Conservation (phyloP, 371 early-diverging fungal genomes). For the Apophysomyces ossiformis region DNA sequence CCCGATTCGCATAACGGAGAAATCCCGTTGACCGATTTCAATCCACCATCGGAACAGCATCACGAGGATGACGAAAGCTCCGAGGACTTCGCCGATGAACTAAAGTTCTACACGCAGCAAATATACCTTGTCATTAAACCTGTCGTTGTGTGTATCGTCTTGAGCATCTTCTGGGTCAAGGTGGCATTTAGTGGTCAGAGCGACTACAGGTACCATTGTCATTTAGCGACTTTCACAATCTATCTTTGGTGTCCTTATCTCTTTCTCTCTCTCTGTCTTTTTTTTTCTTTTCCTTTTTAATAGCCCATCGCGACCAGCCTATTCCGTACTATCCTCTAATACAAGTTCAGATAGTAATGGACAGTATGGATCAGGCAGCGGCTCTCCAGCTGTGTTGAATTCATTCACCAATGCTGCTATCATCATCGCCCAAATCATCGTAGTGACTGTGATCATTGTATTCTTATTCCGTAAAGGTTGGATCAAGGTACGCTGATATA, state of each 20-base stretch:
- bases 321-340: slow-evolving; percentile 30
- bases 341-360: background rate
- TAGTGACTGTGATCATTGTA: slow-evolving; percentile 78
- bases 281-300: background rate
- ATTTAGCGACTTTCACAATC: background rate
- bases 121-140: slow-evolving; percentile 84
- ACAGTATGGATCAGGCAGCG: background rate
- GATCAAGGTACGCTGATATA: slow-evolving; percentile 60
- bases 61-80: slow-evolving; percentile 31
- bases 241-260: background rate
- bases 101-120: slow-evolving; percentile 79
- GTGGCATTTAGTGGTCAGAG: slow-evolving; percentile 59
- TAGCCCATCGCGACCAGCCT: slow-evolving; percentile 57
- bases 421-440: slow-evolving; percentile 80
- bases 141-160: slow-evolving; percentile 73
- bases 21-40: slow-evolving; percentile 18
- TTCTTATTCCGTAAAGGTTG: slow-evolving; percentile 75
- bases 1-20: slow-evolving; percentile 9
- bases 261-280: background rate
- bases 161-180: slow-evolving; percentile 88
- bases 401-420: slow-evolving; percentile 70
- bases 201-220: slow-evolving; percentile 55
- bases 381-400: slow-evolving; percentile 26
- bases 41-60: background rate
- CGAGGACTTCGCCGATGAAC: slow-evolving; percentile 58